These are phyloP conservation scores for Aspergillus affinis DNA, from an alignment of 495 filamentous ascomycete species.

Conservation along the genomic window DNA sequence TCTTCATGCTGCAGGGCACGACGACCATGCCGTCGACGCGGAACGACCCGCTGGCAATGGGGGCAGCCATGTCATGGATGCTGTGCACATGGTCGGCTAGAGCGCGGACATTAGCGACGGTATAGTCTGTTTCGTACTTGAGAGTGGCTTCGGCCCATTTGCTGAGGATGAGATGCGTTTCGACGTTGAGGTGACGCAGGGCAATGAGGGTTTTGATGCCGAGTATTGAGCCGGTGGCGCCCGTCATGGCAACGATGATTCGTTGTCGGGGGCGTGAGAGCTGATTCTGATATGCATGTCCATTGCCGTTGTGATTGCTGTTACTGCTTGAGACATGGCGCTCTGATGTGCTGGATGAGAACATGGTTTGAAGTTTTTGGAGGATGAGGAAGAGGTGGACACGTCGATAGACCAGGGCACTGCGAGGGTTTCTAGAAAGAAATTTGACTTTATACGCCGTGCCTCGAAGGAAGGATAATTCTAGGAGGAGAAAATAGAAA, in stretches of 20 bases:
- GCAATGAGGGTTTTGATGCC: slow-evolving; percentile 36
- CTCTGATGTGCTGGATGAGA: no score
- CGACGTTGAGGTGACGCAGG: slow-evolving; percentile 38
- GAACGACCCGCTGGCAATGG: slow-evolving; percentile 41
- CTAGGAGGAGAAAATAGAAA: no score
- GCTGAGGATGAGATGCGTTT: slow-evolving; percentile 44
- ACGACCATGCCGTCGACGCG: slow-evolving; percentile 41
- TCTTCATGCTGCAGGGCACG: slow-evolving; percentile 45
- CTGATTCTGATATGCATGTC: not conserved
- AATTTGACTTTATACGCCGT: no score
- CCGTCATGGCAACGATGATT: slow-evolving; percentile 43
- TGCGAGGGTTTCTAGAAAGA: no score
- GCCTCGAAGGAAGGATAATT: no score
- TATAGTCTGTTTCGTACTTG: slow-evolving; percentile 42
- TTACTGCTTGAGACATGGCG: no score
- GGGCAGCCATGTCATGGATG: slow-evolving; percentile 39
- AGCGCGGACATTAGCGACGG: slow-evolving; percentile 29
- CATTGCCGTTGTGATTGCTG: not conserved
- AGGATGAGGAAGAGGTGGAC: no score
- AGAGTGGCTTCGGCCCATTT: slow-evolving; percentile 45
- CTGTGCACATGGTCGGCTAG: slow-evolving; percentile 39
- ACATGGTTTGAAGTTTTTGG: no score
- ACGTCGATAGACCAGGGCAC: no score
- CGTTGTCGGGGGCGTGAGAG: slow-evolving; percentile 10
- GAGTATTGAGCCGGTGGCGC: slow-evolving; percentile 38